A percentile compares a stretch with the other conserved stretches of the same genome.
These are phyloP conservation scores for Cyathus striatus DNA, from an alignment of 768 basidiomycete species.

Conservation along the genomic window DNA sequence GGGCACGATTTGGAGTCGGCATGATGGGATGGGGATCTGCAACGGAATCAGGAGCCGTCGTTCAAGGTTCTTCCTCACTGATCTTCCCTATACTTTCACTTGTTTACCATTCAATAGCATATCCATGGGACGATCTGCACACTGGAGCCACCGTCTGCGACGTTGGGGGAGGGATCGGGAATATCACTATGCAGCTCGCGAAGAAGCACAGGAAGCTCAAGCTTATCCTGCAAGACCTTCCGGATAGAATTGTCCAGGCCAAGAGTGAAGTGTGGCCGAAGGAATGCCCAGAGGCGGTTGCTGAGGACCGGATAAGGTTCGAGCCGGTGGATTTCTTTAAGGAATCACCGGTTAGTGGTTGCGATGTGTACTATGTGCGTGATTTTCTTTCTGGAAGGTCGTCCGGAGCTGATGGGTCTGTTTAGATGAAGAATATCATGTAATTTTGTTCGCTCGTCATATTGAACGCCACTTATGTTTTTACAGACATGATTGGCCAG, in stretches of 20 bases:
- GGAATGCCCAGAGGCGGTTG: conserved; percentile 28
- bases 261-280: conserved; percentile 27
- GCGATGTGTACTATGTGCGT: conserved; percentile 39
- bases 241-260: conserved; percentile 23
- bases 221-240: conserved; percentile 30
- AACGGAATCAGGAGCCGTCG: conserved; percentile 23
- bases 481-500: conserved; percentile 30
- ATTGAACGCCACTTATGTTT: not conserved
- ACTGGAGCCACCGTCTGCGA: conserved; percentile 28
- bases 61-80: conserved; percentile 12
- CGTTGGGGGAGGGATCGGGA: conserved; percentile 34
- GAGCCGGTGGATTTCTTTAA: conserved; percentile 34
- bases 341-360: conserved; percentile 26
- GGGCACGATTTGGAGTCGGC: conserved; percentile 22
- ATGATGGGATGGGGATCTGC: conserved; percentile 28
- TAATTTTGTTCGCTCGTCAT: conserved; percentile 6
- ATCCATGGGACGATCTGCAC: conserved; percentile 30
- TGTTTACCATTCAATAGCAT: conserved; percentile 15
- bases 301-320: conserved; percentile 29
- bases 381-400: not conserved
- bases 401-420: not conserved
- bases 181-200: conserved; percentile 26
- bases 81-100: not conserved
- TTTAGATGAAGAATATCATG: conserved; percentile 24
- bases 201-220: conserved; percentile 26